phyloP scores from a whole-genome alignment of 192 early-diverging fungal species.

The Dissophora globulifera region DNA sequence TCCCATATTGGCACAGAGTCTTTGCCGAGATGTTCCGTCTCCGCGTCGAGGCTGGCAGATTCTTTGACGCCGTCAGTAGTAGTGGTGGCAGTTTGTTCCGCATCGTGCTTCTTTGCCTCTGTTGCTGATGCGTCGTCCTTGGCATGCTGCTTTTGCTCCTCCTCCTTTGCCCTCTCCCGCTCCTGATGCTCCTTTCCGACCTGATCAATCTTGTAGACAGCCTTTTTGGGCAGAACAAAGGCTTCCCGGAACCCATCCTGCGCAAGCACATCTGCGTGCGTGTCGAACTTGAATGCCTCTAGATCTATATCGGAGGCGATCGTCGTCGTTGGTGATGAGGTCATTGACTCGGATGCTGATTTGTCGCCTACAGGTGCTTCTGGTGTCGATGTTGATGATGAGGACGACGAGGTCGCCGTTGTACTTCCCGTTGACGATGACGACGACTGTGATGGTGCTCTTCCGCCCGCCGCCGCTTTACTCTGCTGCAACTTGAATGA shows the following conservation, averaged over 20 bases:
- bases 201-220: constrained; percentile 44
- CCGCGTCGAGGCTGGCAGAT: neutral
- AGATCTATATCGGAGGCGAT: neutral
- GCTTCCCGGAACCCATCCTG: constrained; percentile 41
- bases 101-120: neutral
- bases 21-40: constrained; percentile 6
- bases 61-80: neutral
- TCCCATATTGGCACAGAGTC: constrained; percentile 19
- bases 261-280: constrained; percentile 39
- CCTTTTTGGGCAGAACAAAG: constrained; percentile 40
- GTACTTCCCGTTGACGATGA: neutral
- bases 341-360: neutral
- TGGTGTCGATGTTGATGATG: neutral
- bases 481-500: constrained; percentile 25
- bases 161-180: constrained; percentile 14
- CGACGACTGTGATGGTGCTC: no score
- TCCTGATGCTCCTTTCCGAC: constrained; percentile 39
- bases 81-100: neutral
- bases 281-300: constrained; percentile 23
- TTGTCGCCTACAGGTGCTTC: neutral
- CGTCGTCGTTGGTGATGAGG: neutral
- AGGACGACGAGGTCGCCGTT: neutral
- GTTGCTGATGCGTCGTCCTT: neutral
- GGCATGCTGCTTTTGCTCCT: constrained; percentile 13
- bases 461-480: neutral